Evolutionary conservation across 164 flowering plant genomes (phyloP), one percentile per base, ranked within the genome.

Genomic region (Berberis vulgaris): DNA sequence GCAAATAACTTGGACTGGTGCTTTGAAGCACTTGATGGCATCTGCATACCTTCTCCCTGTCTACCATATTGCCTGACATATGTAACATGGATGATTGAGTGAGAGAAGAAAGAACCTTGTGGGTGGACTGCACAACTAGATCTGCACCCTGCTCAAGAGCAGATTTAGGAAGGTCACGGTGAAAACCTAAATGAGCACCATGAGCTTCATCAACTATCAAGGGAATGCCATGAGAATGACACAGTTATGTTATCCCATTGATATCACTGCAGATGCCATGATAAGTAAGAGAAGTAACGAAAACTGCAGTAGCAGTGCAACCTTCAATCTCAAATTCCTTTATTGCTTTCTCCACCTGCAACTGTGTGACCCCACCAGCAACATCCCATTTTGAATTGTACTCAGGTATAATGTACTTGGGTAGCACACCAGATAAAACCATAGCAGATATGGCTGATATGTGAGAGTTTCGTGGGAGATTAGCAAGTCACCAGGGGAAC

Each of bases 1-100:
- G 79, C 54, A 83, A 69, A 65, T 79, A 79, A 70, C 79, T 79
- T 4, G 87, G 84, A 59, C 87, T 83, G 50, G 77, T 83, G 73
- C 82, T 83, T 72, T 79, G 87, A 69, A 83, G 82, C 3, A 67
- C 72, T 65, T 81, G 87, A 62, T 79, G 83, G 73, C 81, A 77
- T 67, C 69, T 61, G 75, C 76, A 61, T 12, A 83, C 70, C 44
- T 65, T 81, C 9, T 78, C 83, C 60, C 74, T 76, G 56, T 79
- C 80, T 41, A 83, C 74, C 38, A 81, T 70, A 60, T 76, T 63
- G 60, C 87, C 84, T 4, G 83, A 74, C 67, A 73, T 59, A 50
- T 81, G 84, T 56, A 83, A 62, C 84, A 83, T 83, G 53, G 87
- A 81, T 46, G 84, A 79, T 59, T 81, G 84, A 13, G 84, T 77